Percentiles rank a stretch among this genome's conserved stretches.
Conservation (phyloP, 78 protist genomes). For the Dictyostelium firmibasis region DNA sequence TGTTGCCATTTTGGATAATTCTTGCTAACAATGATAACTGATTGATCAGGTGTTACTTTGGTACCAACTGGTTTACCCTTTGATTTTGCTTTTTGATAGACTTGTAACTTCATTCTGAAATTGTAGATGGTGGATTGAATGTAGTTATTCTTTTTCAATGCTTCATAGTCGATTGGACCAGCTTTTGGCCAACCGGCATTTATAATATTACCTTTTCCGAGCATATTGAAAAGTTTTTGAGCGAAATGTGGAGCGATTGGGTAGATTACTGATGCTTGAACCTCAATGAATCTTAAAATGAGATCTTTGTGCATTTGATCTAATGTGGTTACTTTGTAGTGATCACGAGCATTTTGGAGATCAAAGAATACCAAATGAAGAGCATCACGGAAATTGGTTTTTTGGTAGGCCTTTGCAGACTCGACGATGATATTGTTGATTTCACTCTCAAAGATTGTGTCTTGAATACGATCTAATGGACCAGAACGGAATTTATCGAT, state of each 20-base stretch:
- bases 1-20: constrained; percentile 69
- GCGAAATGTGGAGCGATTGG: constrained; percentile 98
- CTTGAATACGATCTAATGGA: constrained; percentile 69
- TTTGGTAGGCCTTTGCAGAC: constrained; percentile 78
- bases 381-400: constrained; percentile 94
- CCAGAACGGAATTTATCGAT: constrained; percentile 19
- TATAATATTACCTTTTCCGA: constrained; percentile 84
- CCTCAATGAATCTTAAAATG: constrained; percentile 83
- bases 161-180: constrained; percentile 35
- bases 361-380: constrained; percentile 89
- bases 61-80: constrained; percentile 40
- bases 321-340: constrained; percentile 77
- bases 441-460: constrained; percentile 84
- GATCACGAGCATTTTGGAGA: constrained; percentile 88
- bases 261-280: constrained; percentile 89
- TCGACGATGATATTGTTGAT: constrained; percentile 66
- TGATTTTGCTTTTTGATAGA: constrained; percentile 47
- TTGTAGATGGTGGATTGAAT: constrained; percentile 14
- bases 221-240: constrained; percentile 93
- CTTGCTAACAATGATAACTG: constrained; percentile 35
- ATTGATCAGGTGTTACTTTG: constrained; percentile 40
- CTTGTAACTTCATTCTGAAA: constrained; percentile 22
- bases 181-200: constrained; percentile 75
- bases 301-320: constrained; percentile 83
- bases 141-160: constrained; percentile 63